Evolutionary conservation across 2,329 filamentous ascomycete species (phyloP), one percentile per base, ranked within the genome.

Genomic region (Leptographium flavum): DNA sequence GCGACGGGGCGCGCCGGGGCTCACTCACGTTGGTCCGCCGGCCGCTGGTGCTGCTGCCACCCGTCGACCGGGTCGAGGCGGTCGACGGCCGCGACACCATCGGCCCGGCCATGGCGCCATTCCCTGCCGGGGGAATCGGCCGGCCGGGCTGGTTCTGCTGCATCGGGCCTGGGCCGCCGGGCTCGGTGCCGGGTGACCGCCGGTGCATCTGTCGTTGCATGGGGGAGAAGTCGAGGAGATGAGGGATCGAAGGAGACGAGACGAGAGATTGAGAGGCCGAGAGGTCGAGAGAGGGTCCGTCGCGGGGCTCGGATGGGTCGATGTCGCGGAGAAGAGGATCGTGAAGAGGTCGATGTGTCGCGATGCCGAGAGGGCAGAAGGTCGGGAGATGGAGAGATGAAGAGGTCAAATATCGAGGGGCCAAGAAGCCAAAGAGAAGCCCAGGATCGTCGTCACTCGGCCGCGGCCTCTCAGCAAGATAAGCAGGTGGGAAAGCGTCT

Each of bases 141-240:
- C 76, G 70, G 45, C 65, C 60, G 46, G 73, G 69, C 52, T 75
- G 65, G 59, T 66, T 73, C 45, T 73, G 67, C 45, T 73, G 67
- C 42, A 76, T 70, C 46, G 73, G 67, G 43, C 75, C 70, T 55
- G 70, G 73, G 43, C 72, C 73, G 43, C 72, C 73, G 56, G 70
- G 69, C 51, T 81, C 78, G 31, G 68, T 71, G 49, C 69, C 74
- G n/a, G 79, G 76, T 42, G 77, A 80, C 55, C 77, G 73, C 53
- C 78, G 71, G 57, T 76, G 76, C 56, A 73, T 63, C 57, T 66
- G 64, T 57, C 74, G 67, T 60, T 74, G 71, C 46, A 74, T 68
- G 15, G 65, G 63, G 49, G 62, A 62, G 41, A 69, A 23, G 39
- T 30, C 19, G 32, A 19, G n/a, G 14, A 17, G 19, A 23, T 23